Evolutionary conservation across 352 stramenopile genomes (phyloP).

Genomic region (Phytophthora melonis): DNA sequence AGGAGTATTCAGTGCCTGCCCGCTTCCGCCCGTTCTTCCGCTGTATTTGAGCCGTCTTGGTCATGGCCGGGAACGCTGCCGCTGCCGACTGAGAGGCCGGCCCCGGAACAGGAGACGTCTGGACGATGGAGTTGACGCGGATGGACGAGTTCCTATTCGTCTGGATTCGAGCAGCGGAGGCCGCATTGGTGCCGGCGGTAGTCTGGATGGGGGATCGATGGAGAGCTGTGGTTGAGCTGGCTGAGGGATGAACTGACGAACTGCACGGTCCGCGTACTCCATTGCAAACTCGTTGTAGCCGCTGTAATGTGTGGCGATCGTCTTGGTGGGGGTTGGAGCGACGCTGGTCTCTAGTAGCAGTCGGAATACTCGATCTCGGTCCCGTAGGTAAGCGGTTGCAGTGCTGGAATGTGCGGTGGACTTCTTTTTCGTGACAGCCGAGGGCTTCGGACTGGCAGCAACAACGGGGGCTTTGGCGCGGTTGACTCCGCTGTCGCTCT

Average conservation of each 20-base stretch:
- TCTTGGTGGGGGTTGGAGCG: conserved; percentile 9
- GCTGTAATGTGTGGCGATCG: conserved; percentile 21
- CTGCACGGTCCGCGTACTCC: conserved; percentile 63
- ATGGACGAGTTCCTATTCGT: conserved; percentile 10
- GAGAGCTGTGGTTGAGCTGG: conserved; percentile 8
- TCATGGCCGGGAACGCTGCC: conserved; percentile 7
- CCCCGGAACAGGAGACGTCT: conserved; percentile 3
- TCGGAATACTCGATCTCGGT: conserved; percentile 43
- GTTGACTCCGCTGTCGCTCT: background rate
- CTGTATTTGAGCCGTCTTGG: conserved; percentile 32
- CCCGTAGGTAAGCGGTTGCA: background rate
- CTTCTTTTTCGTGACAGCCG: conserved; percentile 22
- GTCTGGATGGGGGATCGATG: background rate
- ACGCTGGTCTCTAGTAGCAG: conserved; percentile 55
- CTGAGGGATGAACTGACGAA: conserved; percentile 21
- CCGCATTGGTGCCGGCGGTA: background rate
- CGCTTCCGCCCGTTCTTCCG: conserved; percentile 66
- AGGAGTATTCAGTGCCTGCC: conserved; percentile 38
- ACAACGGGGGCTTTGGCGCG: conserved; percentile 5
- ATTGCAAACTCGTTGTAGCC: conserved; percentile 71
- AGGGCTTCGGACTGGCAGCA: conserved; percentile 6
- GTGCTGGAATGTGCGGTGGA: background rate
- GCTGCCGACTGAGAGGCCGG: conserved; percentile 12
- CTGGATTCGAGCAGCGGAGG: conserved; percentile 1
- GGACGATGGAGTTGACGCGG: conserved; percentile 14